Conservation (phyloP, 331 rosid species). For the Rhamnella rubrinervis region DNA sequence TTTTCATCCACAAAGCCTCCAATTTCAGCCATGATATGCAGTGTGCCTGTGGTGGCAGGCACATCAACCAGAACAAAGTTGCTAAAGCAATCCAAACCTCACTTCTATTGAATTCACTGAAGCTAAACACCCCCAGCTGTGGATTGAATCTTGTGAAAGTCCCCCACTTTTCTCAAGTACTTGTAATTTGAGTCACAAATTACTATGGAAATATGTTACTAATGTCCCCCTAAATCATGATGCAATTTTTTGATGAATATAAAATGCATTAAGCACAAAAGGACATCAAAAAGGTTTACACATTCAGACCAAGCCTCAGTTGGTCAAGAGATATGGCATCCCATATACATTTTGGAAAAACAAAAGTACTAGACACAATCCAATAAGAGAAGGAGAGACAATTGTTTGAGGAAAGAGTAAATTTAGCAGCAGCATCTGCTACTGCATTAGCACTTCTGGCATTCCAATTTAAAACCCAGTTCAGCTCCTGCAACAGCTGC, state of each 20-base stretch:
- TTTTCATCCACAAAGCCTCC: slow-evolving; percentile 63
- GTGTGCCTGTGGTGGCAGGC: slow-evolving; percentile 70
- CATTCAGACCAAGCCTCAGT: no score
- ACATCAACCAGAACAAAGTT: slow-evolving; percentile 80
- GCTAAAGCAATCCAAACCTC: slow-evolving; percentile 75
- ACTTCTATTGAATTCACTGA: slow-evolving; percentile 47
- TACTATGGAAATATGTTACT: slow-evolving; percentile 72
- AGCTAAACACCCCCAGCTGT: slow-evolving; percentile 70
- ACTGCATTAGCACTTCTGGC: no score
- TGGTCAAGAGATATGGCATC: no score
- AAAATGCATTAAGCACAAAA: no score
- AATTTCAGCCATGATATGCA: slow-evolving; percentile 80
- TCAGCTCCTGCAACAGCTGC: no score
- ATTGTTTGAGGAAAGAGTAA: no score
- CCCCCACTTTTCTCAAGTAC: slow-evolving; percentile 70
- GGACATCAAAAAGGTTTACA: no score
- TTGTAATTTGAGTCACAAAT: slow-evolving; percentile 51
- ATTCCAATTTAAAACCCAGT: no score
- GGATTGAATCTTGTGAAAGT: slow-evolving; percentile 64
- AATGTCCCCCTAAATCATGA: slow-evolving; percentile 83
- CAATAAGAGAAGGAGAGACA: no score
- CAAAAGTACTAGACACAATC: no score
- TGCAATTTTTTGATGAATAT: slow-evolving; percentile 43
- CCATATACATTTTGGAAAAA: no score
- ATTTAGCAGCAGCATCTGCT: no score